These are phyloP conservation scores for Trifolium pratense DNA, from an alignment of 306 rosid genomes.

Conservation along the genomic window DNA sequence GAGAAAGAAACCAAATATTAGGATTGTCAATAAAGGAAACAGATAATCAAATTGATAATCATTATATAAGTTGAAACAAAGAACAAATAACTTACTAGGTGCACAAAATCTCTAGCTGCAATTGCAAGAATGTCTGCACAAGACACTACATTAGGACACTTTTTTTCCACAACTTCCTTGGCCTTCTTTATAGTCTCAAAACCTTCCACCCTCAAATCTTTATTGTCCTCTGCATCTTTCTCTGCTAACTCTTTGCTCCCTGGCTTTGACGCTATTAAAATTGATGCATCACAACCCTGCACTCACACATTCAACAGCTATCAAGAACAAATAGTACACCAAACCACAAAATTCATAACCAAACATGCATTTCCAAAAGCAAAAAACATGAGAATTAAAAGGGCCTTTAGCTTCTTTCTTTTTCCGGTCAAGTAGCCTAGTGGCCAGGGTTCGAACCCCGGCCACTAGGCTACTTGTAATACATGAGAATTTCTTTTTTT, in stretches of 20 bases:
- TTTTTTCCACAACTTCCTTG: slow-evolving; percentile 76
- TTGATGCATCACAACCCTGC: slow-evolving; percentile 94
- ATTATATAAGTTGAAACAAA: slow-evolving; percentile 16
- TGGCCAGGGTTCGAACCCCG: too few species aligned
- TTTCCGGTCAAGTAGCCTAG: too few species aligned
- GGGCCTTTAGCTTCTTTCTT: too few species aligned
- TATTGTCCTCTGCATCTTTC: slow-evolving; percentile 79
- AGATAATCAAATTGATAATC: neutral
- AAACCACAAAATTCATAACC: neutral
- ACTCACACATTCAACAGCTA: neutral
- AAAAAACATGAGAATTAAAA: too few species aligned
- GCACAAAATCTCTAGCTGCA: slow-evolving; percentile 91
- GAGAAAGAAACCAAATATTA: neutral
- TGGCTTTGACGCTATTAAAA: slow-evolving; percentile 60
- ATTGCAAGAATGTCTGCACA: slow-evolving; percentile 95
- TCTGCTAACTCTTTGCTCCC: slow-evolving; percentile 71
- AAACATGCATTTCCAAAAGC: neutral
- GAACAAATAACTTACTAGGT: slow-evolving; percentile 54
- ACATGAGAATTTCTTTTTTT: too few species aligned
- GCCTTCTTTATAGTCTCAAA: slow-evolving; percentile 76
- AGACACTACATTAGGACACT: slow-evolving; percentile 85
- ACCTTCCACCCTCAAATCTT: slow-evolving; percentile 68
- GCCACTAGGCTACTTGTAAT: too few species aligned
- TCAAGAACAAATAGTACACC: too few species aligned
- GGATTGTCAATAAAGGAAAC: neutral